Conservation (phyloP, 2,329 filamentous ascomycete genomes). For the Colletotrichum magnum region DNA sequence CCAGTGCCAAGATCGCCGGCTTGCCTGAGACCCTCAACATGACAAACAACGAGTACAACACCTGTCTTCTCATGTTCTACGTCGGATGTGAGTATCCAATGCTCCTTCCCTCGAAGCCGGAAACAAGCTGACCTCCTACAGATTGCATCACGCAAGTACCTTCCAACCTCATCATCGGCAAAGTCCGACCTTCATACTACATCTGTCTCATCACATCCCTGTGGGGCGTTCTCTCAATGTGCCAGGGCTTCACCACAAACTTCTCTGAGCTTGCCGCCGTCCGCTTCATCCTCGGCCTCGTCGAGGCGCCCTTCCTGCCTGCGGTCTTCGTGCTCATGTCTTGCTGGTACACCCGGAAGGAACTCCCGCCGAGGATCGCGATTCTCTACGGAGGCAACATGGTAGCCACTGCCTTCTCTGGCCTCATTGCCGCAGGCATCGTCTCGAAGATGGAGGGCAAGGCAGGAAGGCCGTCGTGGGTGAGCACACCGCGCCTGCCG, state of each 20-base stretch:
- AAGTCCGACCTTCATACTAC: conserved; percentile 20
- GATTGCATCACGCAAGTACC: conserved; percentile 24
- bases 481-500: background rate
- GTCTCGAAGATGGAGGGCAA: conserved; percentile 65
- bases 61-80: conserved; percentile 30
- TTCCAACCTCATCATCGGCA: conserved; percentile 32
- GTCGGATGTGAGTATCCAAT: conserved; percentile 7
- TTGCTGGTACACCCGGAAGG: conserved; percentile 76
- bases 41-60: conserved; percentile 70
- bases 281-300: conserved; percentile 66
- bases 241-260: conserved; percentile 17
- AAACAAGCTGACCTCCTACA: background rate
- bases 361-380: conserved; percentile 73
- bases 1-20: conserved; percentile 69
- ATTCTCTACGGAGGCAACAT: conserved; percentile 72
- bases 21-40: conserved; percentile 67
- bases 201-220: conserved; percentile 27
- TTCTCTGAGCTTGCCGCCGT: conserved; percentile 31
- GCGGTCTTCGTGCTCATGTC: conserved; percentile 65
- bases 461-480: conserved; percentile 27
- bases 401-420: conserved; percentile 78
- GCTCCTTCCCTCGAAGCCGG: background rate
- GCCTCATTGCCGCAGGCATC: conserved; percentile 74
- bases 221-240: conserved; percentile 28
- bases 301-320: conserved; percentile 65